Evolutionary conservation across 2,329 filamentous ascomycete genomes (phyloP), one percentile per base, ranked within the genome.

Genomic region (Exophiala phaeomuriformis): DNA sequence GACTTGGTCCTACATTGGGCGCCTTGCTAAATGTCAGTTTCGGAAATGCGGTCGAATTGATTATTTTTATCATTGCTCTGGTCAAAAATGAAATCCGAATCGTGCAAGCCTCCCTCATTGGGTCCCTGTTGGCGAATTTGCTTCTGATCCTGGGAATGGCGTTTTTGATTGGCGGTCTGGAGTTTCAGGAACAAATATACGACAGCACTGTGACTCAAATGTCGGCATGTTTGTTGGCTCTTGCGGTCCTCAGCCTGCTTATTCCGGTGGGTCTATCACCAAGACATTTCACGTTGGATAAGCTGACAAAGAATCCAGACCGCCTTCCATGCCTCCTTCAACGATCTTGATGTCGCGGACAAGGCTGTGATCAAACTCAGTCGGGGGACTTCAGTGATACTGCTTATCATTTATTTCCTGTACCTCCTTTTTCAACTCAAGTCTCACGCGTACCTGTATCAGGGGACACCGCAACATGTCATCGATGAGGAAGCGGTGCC

Each of bases 351-450:
- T 6, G 31, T 48, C 27, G 52, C 52, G 7, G 58, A 61, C 28
- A 7, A 41, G 27, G 52, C 43, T 42, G 56, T 62, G 19, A 51
- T 66, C 39, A 64, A 62, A 52, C 55, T 58, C 8, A 57, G 57
- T 28, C 46, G 60, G 65, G 68, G 70, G 40, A 78, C 80, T 4
- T 81, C 87, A 5, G 80, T 96, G 53, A 90, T 96, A 58, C 78
- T 96, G 4, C 78, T 97, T 1, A 68, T 94, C 42, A 85, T 94
- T 5, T 97, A 96, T 68, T 82, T 72, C 45, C 85, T 81, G 50
- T 96, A 95, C 65, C 82, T 97, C 1, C 78, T 87, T 68, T 96
- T 96, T 76, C 91, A 96, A 70, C 82, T 97, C 53, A 87, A 89
- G 68, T 90, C 90, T 0, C 90, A 96, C 69, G 78, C 79, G 28